These are phyloP conservation scores for Argentina anserina DNA, from an alignment of 306 rosid genomes.

Conservation along the genomic window DNA sequence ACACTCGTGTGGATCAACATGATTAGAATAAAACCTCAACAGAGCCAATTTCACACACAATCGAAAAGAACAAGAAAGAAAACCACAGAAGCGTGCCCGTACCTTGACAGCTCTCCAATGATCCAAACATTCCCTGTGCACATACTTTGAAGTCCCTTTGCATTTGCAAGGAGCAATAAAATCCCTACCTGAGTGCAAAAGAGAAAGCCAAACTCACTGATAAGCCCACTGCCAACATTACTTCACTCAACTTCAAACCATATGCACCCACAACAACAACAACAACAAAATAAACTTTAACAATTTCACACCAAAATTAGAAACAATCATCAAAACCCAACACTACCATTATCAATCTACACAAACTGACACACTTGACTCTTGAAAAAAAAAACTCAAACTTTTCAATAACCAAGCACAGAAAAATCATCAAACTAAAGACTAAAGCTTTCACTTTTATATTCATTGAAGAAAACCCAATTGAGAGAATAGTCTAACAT, in stretches of 20 bases:
- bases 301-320: neutral
- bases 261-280: neutral
- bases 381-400: neutral
- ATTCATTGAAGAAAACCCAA: constrained; percentile 1
- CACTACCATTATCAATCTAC: neutral
- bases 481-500: constrained; percentile 14
- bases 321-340: neutral
- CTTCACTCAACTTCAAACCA: neutral
- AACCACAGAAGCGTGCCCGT: constrained; percentile 21
- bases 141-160: constrained; percentile 94
- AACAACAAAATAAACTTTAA: neutral
- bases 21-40: neutral
- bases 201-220: constrained; percentile 6
- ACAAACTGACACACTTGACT: neutral
- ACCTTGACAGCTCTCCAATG: constrained; percentile 98
- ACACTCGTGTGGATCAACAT: neutral
- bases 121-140: constrained; percentile 95
- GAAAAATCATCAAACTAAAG: neutral
- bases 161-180: constrained; percentile 98
- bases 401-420: neutral
- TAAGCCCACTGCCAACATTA: constrained; percentile 21
- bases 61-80: neutral
- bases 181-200: constrained; percentile 73
- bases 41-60: neutral
- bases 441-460: neutral